A percentile compares a stretch with the other conserved stretches of the same genome.
Conservation (phyloP, 768 basidiomycete genomes). For the Panellus pusillus region DNA sequence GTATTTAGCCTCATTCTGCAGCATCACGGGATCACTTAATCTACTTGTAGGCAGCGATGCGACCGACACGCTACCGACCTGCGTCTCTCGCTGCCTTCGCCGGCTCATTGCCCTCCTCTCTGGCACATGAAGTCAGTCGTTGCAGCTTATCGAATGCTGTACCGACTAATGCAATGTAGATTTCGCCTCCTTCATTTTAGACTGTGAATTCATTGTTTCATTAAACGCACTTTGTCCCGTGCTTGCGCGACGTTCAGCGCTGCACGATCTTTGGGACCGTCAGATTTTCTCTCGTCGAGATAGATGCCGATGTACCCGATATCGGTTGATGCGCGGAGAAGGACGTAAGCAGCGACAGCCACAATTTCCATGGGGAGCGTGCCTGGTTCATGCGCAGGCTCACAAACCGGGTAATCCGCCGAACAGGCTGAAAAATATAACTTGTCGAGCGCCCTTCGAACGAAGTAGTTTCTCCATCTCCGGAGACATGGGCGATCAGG, state of each 20-base stretch:
- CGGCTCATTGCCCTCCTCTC: slow-evolving; percentile 5
- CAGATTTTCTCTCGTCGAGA: neutral
- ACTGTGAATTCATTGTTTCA: neutral
- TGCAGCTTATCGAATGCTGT: no score
- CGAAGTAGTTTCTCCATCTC: neutral
- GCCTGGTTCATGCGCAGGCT: slow-evolving; percentile 6
- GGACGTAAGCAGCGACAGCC: slow-evolving; percentile 1
- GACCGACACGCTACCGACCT: slow-evolving; percentile 6
- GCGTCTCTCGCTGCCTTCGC: neutral
- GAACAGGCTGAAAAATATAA: slow-evolving; percentile 6
- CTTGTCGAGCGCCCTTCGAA: neutral
- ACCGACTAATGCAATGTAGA: neutral
- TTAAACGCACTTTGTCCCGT: neutral
- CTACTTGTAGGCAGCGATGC: neutral
- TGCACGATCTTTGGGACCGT: neutral
- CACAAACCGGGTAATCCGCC: slow-evolving; percentile 4
- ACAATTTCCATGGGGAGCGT: neutral
- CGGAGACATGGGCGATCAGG: slow-evolving; percentile 13
- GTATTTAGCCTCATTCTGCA: neutral
- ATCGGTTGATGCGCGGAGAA: slow-evolving; percentile 2
- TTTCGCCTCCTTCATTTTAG: neutral
- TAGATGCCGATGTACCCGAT: slow-evolving; percentile 6
- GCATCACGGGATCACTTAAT: neutral
- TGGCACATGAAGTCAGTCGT: neutral
- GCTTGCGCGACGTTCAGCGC: neutral